phyloP scores from a whole-genome alignment of 352 stramenopile genomes.

The Phytophthora foliorum region DNA sequence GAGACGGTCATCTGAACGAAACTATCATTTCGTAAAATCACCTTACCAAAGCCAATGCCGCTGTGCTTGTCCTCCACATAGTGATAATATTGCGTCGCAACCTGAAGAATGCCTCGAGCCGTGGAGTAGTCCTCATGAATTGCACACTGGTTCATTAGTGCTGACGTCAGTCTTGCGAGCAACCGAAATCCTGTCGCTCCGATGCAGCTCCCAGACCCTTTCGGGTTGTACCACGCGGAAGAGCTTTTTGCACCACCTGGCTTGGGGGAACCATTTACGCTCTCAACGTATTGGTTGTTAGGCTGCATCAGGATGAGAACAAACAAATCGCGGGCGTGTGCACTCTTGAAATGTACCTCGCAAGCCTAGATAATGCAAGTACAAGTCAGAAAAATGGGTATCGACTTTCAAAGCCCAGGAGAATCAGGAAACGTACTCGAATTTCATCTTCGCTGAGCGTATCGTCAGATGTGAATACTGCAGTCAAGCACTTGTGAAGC shows the following conservation, averaged over 20 bases:
- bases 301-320: conserved; percentile 91
- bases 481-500: conserved; percentile 86
- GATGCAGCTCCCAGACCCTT: conserved; percentile 85
- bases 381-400: conserved; percentile 1
- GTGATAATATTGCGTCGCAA: conserved; percentile 84
- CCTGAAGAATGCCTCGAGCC: conserved; percentile 80
- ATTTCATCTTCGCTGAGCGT: conserved; percentile 61
- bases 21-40: neutral
- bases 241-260: conserved; percentile 36
- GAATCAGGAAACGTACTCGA: conserved; percentile 43
- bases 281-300: conserved; percentile 78
- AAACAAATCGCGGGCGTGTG: conserved; percentile 81
- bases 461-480: conserved; percentile 86
- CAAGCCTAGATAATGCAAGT: conserved; percentile 49
- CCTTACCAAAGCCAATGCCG: conserved; percentile 75
- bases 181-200: conserved; percentile 75
- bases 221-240: conserved; percentile 82
- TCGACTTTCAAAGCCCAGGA: neutral
- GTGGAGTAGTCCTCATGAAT: conserved; percentile 87
- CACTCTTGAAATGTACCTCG: conserved; percentile 69
- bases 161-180: conserved; percentile 60
- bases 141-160: conserved; percentile 79
- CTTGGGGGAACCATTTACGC: conserved; percentile 35
- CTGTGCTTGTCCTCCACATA: conserved; percentile 83
- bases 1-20: neutral